Percentiles rank a stretch among this genome's conserved stretches.
These are phyloP conservation scores for Handroanthus guayacan DNA, from an alignment of 257 asterid genomes.

Conservation along the genomic window DNA sequence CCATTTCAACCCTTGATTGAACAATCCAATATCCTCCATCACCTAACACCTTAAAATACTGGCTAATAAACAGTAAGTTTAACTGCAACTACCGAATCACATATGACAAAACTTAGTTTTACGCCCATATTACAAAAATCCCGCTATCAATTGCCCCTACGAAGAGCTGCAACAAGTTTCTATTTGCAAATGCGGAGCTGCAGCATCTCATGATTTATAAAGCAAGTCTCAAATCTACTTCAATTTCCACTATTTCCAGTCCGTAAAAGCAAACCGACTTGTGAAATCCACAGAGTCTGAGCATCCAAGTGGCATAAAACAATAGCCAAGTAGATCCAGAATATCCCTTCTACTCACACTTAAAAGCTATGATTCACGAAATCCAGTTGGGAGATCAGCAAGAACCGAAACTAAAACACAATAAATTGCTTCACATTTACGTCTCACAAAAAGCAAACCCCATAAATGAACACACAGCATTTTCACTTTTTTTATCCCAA, in stretches of 20 bases:
- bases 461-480: conserved; percentile 65
- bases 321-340: conserved; percentile 63
- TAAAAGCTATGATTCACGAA: conserved; percentile 38
- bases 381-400: conserved; percentile 34
- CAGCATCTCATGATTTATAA: conserved; percentile 40
- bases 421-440: conserved; percentile 58
- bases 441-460: conserved; percentile 59
- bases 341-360: conserved; percentile 52
- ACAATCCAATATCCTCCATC: conserved; percentile 98
- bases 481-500: conserved; percentile 54
- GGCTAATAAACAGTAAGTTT: conserved; percentile 36
- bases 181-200: conserved; percentile 32
- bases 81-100: conserved; percentile 34
- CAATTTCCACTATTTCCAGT: conserved; percentile 28
- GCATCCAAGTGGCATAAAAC: conserved; percentile 39
- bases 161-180: conserved; percentile 38
- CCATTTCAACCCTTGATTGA: conserved; percentile 93
- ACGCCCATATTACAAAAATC: conserved; percentile 32
- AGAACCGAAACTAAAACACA: conserved; percentile 32
- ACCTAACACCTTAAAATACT: conserved; percentile 33
- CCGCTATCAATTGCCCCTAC: conserved; percentile 37
- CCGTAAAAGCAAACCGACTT: conserved; percentile 40
- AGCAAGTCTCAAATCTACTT: conserved; percentile 40
- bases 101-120: conserved; percentile 16
- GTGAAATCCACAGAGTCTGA: conserved; percentile 43